phyloP scores from a whole-genome alignment of 306 rosid species.

The Begonia masoniana region DNA sequence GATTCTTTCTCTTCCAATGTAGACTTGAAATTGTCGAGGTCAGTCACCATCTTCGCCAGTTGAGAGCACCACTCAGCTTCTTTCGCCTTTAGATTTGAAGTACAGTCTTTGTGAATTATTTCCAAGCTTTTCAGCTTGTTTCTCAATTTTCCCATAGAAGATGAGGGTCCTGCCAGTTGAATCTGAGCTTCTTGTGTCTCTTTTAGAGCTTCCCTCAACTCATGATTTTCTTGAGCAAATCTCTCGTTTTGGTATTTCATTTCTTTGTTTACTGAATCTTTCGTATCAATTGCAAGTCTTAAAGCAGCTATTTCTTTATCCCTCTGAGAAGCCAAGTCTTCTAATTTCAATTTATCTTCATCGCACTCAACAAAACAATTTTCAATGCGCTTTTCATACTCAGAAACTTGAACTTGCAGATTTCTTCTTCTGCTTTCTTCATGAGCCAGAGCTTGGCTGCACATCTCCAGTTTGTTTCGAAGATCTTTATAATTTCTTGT shows the following conservation, averaged over 20 bases:
- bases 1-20: conserved; percentile 34
- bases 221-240: conserved; percentile 63
- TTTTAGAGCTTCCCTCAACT: conserved; percentile 29
- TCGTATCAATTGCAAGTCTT: conserved; percentile 38
- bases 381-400: conserved; percentile 26
- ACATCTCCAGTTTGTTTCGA: conserved; percentile 27
- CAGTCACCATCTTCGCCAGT: conserved; percentile 13
- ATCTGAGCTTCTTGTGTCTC: conserved; percentile 74
- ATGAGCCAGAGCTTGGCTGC: conserved; percentile 60
- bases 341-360: conserved; percentile 29
- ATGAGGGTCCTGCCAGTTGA: conserved; percentile 49
- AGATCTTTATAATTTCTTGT: conserved; percentile 44
- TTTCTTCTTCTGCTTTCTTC: conserved; percentile 59
- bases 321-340: conserved; percentile 25
- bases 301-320: conserved; percentile 49
- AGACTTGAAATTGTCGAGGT: conserved; percentile 23
- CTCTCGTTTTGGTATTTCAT: conserved; percentile 31
- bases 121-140: conserved; percentile 47
- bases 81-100: conserved; percentile 26
- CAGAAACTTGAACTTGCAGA: conserved; percentile 53
- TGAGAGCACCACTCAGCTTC: conserved; percentile 13
- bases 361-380: conserved; percentile 23
- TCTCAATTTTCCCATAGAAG: conserved; percentile 52
- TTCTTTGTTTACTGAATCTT: conserved; percentile 50
- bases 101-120: conserved; percentile 35